Base-by-base conservation (phyloP, 78 protist species). In the Dictyostelium brefeldianum region DNA sequence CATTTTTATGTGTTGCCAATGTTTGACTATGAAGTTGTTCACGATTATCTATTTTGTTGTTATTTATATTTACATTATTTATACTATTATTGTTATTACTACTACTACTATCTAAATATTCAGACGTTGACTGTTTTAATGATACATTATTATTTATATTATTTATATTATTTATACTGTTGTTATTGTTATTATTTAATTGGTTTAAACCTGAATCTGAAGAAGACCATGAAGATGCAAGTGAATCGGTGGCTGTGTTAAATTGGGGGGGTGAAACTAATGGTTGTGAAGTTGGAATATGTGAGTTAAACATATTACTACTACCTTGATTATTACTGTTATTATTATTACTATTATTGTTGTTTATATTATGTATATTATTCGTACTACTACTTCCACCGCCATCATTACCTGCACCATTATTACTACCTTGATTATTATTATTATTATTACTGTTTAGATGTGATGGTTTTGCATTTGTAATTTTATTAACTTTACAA, bases 221-320 rank as follows among this genome's bases (percentile, higher is more conserved):
- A 43, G 78, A 62, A n/a, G 91, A 83, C 91, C 91, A 83, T 7
- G 91, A 83, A 5, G 91, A 83, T 11, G 91, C 91, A 12, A 83
- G 57, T 15, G 78, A 62, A 46, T 73, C 91, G 8, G 91, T 83
- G 4, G 41, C 71, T 4, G 65, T 56, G 25, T 70, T 20, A 73
- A 43, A 29, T 46, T 18, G 29, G 15, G 41, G 64, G 14, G 46
- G 43, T 53, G 65, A 50, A 53, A 10, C 29, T 47, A 62, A 62
- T 11, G 70, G 70, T 62, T 62, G 70, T 12, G 70, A 18, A 25
- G 70, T 62, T 62, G 70, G 70, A 1, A 25, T 29, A 11, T 62
- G 70, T 10, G 70, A 62, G 22, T 62, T 29, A 62, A 25, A 62
- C 70, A 62, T 22, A 62, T 62, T 62, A 62, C 27, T 57, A 57